Evolutionary conservation across 1,284 basidiomycete genomes (phyloP), one percentile per base, ranked within the genome.

Genomic region (Sphaerobolus stellatus): DNA sequence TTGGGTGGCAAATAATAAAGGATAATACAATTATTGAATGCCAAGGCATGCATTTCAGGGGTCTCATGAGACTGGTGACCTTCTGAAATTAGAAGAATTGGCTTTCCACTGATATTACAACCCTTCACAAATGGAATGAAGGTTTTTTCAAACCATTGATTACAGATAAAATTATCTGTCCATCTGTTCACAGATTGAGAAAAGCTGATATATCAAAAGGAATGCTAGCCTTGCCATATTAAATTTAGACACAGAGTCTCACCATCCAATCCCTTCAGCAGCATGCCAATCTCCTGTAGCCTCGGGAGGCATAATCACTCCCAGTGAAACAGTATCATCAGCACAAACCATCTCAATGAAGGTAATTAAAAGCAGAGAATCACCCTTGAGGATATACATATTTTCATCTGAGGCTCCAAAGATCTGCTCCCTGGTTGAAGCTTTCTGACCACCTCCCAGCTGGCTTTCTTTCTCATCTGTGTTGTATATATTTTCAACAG

Each of bases 91-190:
- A 66, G 58, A 13, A 66, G 41, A 24, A 61, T 60, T 13, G 62
- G 64, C 28, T 59, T 53, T 13, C 43, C 50, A 0, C 51, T 48
- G 22, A 20, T 59, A 45, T 69, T 65, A 34, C 56, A 43, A 14
- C 47, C 62, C n/a, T 34, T 60, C 16, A 62, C 62, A 36, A 64
- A 56, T 25, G 71, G 72, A 33, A 71, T 63, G 52, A 76, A 76
- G 1, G 48, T 41, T 29, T 67, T 58, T 45, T 64, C 27, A 24
- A 73, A 69, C 72, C 73, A 77, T 24, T 69, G 33, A 3, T 47
- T n/a, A 14, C 70, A 62, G 3, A 72, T 57, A n/a, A 63, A 55
- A 45, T 75, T 61, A 57, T 70, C 63, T 4, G 73, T 77, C 75
- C 74, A 77, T 1, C 75, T 71, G 59, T 71, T 75, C 22, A 62